A percentile compares a stretch with the other conserved stretches of the same genome.
Evolutionary conservation across 441 rosid species (phyloP).

Genomic region (Brassica hybrid): DNA sequence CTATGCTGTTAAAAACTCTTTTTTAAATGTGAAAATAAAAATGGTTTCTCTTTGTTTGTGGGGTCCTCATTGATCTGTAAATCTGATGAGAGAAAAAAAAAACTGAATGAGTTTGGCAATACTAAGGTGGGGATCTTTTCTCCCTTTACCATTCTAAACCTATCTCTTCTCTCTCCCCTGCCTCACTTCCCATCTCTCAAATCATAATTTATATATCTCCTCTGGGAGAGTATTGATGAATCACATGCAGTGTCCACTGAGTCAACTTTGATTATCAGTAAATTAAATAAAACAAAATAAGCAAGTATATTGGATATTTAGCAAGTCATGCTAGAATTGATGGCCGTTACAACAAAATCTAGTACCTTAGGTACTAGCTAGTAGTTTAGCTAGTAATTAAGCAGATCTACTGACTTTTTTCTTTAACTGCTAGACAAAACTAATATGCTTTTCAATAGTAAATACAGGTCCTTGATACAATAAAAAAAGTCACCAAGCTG

Average conservation of each 20-base stretch:
- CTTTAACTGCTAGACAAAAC: not conserved
- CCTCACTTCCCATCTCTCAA: not conserved
- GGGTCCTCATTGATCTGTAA: slow-evolving; percentile 37
- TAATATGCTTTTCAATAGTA: no score
- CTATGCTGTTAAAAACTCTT: not conserved
- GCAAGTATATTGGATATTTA: not conserved
- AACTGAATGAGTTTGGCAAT: slow-evolving; percentile 43
- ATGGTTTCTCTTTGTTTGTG: slow-evolving; percentile 26
- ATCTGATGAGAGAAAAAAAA: slow-evolving; percentile 31
- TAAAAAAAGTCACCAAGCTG: not conserved
- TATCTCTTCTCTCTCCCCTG: slow-evolving; percentile 30
- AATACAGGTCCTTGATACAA: no score
- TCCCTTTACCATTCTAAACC: slow-evolving; percentile 42
- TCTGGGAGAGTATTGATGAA: slow-evolving; percentile 19
- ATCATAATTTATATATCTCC: no score
- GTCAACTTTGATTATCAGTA: slow-evolving; percentile 16
- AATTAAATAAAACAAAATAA: slow-evolving; percentile 11
- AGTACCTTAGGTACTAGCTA: not conserved
- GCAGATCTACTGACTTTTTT: not conserved
- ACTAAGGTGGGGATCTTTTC: slow-evolving; percentile 45
- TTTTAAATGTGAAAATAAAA: not conserved
- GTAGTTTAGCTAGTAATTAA: no score
- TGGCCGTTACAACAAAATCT: not conserved
- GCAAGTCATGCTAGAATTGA: slow-evolving; percentile 2
- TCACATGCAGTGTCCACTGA: slow-evolving; percentile 38